phyloP scores from a whole-genome alignment of 1,139 yeast species.

The Wickerhamomyces sp. region DNA sequence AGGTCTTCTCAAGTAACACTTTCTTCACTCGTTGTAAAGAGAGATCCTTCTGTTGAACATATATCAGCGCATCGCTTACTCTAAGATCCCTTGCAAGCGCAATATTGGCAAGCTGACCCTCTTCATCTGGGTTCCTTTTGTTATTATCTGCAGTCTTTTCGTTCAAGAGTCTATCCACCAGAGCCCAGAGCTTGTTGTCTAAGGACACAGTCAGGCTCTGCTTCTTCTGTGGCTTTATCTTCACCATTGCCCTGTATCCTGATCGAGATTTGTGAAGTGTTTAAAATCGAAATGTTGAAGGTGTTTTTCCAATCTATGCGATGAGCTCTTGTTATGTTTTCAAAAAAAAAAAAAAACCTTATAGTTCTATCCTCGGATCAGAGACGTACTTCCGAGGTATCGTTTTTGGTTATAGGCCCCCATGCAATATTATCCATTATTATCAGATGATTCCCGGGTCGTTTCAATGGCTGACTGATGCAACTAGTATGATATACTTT shows the following conservation, averaged over 20 bases:
- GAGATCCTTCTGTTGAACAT: slow-evolving; percentile 55
- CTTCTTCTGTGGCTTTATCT: slow-evolving; percentile 15
- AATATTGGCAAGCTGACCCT: slow-evolving; percentile 29
- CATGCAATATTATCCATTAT: no score
- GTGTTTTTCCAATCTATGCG: background rate
- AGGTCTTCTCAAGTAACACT: slow-evolving; percentile 48
- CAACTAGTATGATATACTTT: no score
- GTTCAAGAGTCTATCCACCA: slow-evolving; percentile 46
- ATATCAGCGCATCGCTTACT: slow-evolving; percentile 45
- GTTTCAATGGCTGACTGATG: no score
- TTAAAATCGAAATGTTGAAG: no score
- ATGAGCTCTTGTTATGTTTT: background rate
- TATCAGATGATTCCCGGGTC: no score
- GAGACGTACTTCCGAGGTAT: no score
- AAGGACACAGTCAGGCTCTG: slow-evolving; percentile 26
- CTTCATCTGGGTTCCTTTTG: slow-evolving; percentile 23
- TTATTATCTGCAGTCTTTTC: slow-evolving; percentile 45
- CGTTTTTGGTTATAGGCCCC: no score
- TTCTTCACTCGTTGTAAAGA: slow-evolving; percentile 66
- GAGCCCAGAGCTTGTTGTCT: slow-evolving; percentile 46
- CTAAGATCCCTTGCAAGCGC: slow-evolving; percentile 60
- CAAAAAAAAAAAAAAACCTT: background rate
- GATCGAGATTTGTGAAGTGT: no score
- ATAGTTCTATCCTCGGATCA: no score
- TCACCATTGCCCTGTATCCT: no score